Conservation (phyloP, 352 stramenopile species). For the Elongisporangium undulatum region DNA sequence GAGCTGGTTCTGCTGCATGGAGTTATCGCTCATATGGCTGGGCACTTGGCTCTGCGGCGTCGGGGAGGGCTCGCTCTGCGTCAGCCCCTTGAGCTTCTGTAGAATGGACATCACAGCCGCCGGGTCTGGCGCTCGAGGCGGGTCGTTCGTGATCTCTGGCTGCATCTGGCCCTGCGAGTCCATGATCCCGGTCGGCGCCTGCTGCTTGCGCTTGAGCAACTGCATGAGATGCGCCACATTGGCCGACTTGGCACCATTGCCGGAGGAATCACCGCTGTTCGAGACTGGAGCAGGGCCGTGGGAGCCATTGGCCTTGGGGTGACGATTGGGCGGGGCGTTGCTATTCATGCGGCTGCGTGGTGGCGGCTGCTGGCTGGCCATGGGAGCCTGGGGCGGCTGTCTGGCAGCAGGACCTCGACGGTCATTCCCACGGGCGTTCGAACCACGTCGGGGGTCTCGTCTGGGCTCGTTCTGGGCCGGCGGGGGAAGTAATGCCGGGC, state of each 20-base stretch:
- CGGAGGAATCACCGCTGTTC: neutral
- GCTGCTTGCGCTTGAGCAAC: constrained; percentile 72
- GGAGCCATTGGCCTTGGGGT: neutral
- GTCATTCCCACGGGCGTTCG: neutral
- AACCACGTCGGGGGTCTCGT: constrained; percentile 6
- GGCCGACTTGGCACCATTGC: constrained; percentile 32
- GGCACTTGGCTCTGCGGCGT: neutral
- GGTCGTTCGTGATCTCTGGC: constrained; percentile 57
- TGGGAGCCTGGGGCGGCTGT: neutral
- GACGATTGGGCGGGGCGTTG: neutral
- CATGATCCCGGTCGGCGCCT: neutral
- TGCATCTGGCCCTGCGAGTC: constrained; percentile 17
- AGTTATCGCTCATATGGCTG: constrained; percentile 11
- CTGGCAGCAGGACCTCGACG: neutral
- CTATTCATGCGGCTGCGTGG: neutral
- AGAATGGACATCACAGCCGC: constrained; percentile 84
- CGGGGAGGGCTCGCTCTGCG: constrained; percentile 13
- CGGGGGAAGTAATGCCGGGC: neutral
- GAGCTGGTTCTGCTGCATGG: constrained; percentile 7
- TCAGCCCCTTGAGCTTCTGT: constrained; percentile 73
- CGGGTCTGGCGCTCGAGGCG: constrained; percentile 42
- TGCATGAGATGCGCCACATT: constrained; percentile 83
- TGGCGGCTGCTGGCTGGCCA: neutral
- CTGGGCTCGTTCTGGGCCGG: constrained; percentile 5
- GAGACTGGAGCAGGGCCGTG: neutral